phyloP scores from a whole-genome alignment of 768 basidiomycete genomes.

The Russula vinacea region DNA sequence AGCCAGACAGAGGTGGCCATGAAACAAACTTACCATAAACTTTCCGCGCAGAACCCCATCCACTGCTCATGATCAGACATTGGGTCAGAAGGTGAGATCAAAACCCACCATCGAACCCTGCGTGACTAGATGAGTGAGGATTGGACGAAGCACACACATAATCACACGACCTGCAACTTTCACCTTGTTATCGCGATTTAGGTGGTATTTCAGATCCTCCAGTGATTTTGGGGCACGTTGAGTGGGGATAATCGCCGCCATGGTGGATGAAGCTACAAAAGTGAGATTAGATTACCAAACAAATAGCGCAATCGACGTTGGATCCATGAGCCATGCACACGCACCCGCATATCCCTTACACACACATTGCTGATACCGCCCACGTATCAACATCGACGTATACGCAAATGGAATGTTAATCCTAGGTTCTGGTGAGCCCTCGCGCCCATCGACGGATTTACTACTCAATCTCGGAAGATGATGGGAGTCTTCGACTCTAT shows the following conservation, averaged over 20 bases:
- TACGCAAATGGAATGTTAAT: slow-evolving; percentile 50
- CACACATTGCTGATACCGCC: slow-evolving; percentile 41
- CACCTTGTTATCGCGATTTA: slow-evolving; percentile 72
- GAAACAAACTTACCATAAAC: slow-evolving; percentile 60
- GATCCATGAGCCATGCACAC: background rate
- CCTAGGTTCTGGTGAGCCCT: slow-evolving; percentile 55
- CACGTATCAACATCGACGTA: slow-evolving; percentile 55
- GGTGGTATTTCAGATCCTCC: slow-evolving; percentile 52
- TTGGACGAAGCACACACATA: slow-evolving; percentile 32
- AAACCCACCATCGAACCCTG: slow-evolving; percentile 66
- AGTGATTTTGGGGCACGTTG: slow-evolving; percentile 48
- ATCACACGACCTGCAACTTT: slow-evolving; percentile 80
- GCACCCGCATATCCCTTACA: background rate
- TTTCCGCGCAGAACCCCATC: slow-evolving; percentile 96
- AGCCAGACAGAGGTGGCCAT: background rate
- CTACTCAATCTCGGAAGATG: slow-evolving; percentile 49
- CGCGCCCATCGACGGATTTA: background rate
- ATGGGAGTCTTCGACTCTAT: slow-evolving; percentile 30
- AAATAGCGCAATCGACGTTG: background rate
- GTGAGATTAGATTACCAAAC: background rate
- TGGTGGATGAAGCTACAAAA: slow-evolving; percentile 7
- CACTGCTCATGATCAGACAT: slow-evolving; percentile 45
- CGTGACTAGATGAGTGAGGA: slow-evolving; percentile 2
- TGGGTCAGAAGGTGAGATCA: slow-evolving; percentile 5
- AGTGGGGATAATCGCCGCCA: slow-evolving; percentile 35